Conservation (phyloP, 2,329 filamentous ascomycete genomes). For the Monosporascus sp. region DNA sequence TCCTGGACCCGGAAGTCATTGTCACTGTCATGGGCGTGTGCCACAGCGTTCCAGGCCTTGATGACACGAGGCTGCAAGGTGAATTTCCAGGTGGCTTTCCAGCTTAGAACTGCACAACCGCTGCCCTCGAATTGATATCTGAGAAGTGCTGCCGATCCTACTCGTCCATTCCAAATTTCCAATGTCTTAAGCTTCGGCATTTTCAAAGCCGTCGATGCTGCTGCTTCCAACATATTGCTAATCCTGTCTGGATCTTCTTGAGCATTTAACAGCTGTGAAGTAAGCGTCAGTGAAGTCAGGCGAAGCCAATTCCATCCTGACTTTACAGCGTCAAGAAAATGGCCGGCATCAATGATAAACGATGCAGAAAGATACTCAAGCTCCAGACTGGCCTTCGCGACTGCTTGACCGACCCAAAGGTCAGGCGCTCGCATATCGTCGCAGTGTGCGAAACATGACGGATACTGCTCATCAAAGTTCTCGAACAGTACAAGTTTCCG, state of each 20-base stretch:
- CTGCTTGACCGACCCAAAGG: conserved; percentile 19
- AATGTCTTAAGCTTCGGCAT: conserved; percentile 27
- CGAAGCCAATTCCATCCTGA: conserved; percentile 24
- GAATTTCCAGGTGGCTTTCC: conserved; percentile 4
- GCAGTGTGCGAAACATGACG: conserved; percentile 9
- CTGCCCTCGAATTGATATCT: conserved; percentile 1
- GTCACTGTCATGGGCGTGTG: conserved; percentile 1
- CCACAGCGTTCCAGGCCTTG: conserved; percentile 5
- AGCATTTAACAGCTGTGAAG: conserved; percentile 22
- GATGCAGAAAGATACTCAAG: conserved; percentile 26
- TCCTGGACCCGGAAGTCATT: neutral
- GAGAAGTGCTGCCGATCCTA: conserved; percentile 9
- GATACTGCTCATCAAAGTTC: conserved; percentile 29
- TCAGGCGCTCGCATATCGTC: conserved; percentile 16
- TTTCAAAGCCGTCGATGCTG: conserved; percentile 18
- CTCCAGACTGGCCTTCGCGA: conserved; percentile 25
- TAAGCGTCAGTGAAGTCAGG: conserved; percentile 27
- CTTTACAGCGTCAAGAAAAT: conserved; percentile 23
- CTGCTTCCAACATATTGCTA: conserved; percentile 21
- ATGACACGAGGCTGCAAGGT: conserved; percentile 3
- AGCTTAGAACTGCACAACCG: conserved; percentile 2
- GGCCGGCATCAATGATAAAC: conserved; percentile 26
- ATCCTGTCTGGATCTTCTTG: conserved; percentile 15
- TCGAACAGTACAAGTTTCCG: conserved; percentile 29
- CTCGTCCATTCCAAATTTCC: conserved; percentile 28